Base-by-base conservation (phyloP, 108 stramenopile genomes). In the Pseudonitzschia multiseries region DNA sequence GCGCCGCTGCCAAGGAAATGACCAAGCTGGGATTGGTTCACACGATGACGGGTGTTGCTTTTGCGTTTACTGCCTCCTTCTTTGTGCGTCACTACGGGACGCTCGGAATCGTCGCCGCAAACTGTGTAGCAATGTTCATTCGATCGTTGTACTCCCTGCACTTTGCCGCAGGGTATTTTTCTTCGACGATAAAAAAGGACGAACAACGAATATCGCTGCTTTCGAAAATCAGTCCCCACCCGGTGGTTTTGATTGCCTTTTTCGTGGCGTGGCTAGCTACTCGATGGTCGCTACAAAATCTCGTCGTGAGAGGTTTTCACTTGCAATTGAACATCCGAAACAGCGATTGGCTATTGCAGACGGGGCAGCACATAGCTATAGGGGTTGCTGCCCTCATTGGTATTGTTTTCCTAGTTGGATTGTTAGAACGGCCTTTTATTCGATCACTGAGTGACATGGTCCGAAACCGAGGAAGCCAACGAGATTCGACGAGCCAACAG, bases 71-170 rank as follows among this genome's bases (percentile, higher is more conserved):
- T 43, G 89, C 90, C 28, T 86, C 84, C 26, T 42, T 70, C 18
- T 79, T 89, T 62, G 90, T 93, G 28, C 17, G 44, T 12, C 66
- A 42, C 17, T 68, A 78, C 32, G 94, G 89, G 13, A 85, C 89
- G 18, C 73, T 90, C 1, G 94, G 94, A 31, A 64, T 95, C 32
- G 87, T 95, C 13, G 81, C 76, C 15, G 88, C 90, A 15, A 95
- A 95, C 68, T 87, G 89, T 69, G 53, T 89, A 22, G 81, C 86
- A 44, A 95, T 95, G 94, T 69, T 68, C 18, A 60, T 89, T 54
- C 83, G 94, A 51, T 83, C 86, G 1, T 28, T 72, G 20, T 92
- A 88, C 76, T 90, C 94, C 26, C 14, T 95, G 27, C 41, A 81
- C 61, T 86, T 83, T 79, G 93, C 89, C 1, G 52, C 77, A 12